phyloP scores from a whole-genome alignment of 257 asterid genomes.

The Solanum neorickii region DNA sequence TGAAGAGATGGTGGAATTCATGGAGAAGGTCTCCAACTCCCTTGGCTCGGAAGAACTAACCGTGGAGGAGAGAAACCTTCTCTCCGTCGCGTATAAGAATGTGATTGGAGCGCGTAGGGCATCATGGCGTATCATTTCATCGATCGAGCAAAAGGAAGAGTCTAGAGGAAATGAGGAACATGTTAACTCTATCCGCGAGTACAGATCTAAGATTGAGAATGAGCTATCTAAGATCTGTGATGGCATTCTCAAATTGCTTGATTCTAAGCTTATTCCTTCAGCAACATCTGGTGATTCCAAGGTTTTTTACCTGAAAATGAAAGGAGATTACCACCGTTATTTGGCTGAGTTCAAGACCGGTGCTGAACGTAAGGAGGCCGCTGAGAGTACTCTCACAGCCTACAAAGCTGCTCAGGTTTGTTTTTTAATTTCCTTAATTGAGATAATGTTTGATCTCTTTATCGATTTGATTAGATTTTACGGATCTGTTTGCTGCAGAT shows the following conservation, averaged over 20 bases:
- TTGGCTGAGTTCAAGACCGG: constrained; percentile 73
- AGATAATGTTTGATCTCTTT: neutral
- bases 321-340: constrained; percentile 75
- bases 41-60: constrained; percentile 46
- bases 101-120: constrained; percentile 70
- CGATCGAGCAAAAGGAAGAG: constrained; percentile 75
- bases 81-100: constrained; percentile 68
- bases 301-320: constrained; percentile 77
- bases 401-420: constrained; percentile 84
- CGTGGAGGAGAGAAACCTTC: constrained; percentile 62
- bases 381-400: constrained; percentile 72
- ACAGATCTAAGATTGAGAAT: constrained; percentile 61
- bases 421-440: neutral
- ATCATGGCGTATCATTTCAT: constrained; percentile 65
- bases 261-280: constrained; percentile 39
- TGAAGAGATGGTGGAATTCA: constrained; percentile 72
- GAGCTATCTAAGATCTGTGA: constrained; percentile 60
- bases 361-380: constrained; percentile 65
- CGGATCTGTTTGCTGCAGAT: neutral
- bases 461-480: neutral
- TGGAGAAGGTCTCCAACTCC: constrained; percentile 51
- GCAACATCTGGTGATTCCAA: constrained; percentile 60
- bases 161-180: constrained; percentile 76
- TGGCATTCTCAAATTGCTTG: constrained; percentile 68
- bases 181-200: constrained; percentile 37